phyloP scores from a whole-genome alignment of 202 grass and related monocot species.

The Setaria viridis region DNA sequence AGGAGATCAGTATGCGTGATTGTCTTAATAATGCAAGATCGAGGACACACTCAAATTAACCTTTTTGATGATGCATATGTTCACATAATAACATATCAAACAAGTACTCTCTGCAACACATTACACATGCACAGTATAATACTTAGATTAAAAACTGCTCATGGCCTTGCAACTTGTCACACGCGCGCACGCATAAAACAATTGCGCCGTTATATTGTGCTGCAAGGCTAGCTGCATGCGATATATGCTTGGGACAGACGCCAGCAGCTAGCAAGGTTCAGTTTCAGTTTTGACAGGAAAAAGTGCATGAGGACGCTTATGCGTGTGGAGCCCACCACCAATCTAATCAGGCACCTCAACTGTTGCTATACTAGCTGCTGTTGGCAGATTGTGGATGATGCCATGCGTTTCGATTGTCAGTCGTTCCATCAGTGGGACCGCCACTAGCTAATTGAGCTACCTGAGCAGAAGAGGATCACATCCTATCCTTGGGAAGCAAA shows the following conservation, averaged over 20 bases:
- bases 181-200: slow-evolving; percentile 3
- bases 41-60: too few relatives aligned
- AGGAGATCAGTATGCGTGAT: too few relatives aligned
- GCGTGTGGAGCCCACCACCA: slow-evolving; percentile 17
- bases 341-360: neutral
- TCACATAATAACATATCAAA: too few relatives aligned
- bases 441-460: neutral
- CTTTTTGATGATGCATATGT: too few relatives aligned
- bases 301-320: neutral
- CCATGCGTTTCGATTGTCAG: neutral
- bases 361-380: neutral
- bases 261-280: neutral
- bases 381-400: slow-evolving; percentile 20
- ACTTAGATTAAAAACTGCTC: neutral
- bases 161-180: slow-evolving; percentile 18
- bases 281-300: slow-evolving; percentile 4
- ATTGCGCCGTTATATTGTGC: slow-evolving; percentile 65
- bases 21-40: too few relatives aligned
- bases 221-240: slow-evolving; percentile 38
- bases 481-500: slow-evolving; percentile 9
- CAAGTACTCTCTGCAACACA: too few relatives aligned
- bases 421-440: neutral
- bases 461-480: neutral
- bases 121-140: too few relatives aligned
- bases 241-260: slow-evolving; percentile 40